These are phyloP conservation scores for Phytophthora cactorum DNA, from an alignment of 352 stramenopile species.

Conservation along the genomic window DNA sequence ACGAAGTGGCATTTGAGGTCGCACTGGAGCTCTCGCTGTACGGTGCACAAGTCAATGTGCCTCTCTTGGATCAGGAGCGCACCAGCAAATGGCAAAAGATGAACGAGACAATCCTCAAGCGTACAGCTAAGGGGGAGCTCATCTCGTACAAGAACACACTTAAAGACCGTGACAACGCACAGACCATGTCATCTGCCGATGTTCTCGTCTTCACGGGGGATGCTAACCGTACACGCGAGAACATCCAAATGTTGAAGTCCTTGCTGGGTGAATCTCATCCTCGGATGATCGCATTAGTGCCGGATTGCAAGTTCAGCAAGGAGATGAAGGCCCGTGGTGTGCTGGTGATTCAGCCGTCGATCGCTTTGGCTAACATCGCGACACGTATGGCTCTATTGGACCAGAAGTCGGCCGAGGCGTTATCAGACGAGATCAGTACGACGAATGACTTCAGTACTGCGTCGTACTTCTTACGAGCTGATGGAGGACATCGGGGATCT, in stretches of 20 bases:
- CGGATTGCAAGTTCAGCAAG: conserved; percentile 52
- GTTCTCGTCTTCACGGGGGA: conserved; percentile 73
- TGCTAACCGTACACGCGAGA: conserved; percentile 48
- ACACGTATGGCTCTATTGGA: conserved; percentile 71
- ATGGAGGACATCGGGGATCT: conserved; percentile 25
- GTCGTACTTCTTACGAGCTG: conserved; percentile 61
- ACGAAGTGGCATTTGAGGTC: conserved; percentile 67
- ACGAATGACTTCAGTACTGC: conserved; percentile 57
- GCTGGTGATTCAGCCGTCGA: conserved; percentile 72
- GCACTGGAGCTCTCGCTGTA: conserved; percentile 70
- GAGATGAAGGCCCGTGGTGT: conserved; percentile 36
- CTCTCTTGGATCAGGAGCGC: conserved; percentile 62
- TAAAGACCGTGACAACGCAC: conserved; percentile 40
- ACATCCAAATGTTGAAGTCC: conserved; percentile 55
- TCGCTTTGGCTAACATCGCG: conserved; percentile 69
- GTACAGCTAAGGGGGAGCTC: conserved; percentile 56
- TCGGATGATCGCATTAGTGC: conserved; percentile 67
- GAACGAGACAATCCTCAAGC: conserved; percentile 59
- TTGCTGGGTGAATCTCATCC: conserved; percentile 48
- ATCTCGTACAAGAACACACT: conserved; percentile 78
- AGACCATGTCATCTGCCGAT: conserved; percentile 52
- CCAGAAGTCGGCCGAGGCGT: conserved; percentile 35
- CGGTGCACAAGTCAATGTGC: conserved; percentile 64
- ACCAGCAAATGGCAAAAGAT: conserved; percentile 69
- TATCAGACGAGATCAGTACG: conserved; percentile 59